Evolutionary conservation across 345 rosid genomes (phyloP), one percentile per base, ranked within the genome.

Genomic region (Moricandia moricandioides): DNA sequence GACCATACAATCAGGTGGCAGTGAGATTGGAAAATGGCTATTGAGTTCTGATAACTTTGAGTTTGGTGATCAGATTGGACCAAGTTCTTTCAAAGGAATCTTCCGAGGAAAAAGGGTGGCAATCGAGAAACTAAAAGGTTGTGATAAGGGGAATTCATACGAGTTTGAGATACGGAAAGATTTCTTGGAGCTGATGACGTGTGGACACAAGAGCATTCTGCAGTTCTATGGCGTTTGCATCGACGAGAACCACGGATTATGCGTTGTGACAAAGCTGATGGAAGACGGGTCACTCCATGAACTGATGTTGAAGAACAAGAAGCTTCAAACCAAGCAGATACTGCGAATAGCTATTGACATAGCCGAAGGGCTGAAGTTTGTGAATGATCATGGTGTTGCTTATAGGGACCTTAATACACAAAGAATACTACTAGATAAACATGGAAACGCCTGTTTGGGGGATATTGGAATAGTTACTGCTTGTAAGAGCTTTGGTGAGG

Each of bases 41-140:
- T 71, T 94, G 85, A 89, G 82, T 81, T 76, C 92, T 2, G 97
- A 94, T 74, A 77, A 62, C 82, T 83, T 91, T 10, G 99, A 94
- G 67, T 90, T 91, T 37, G 40, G 83, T 62, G 97, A 91, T 80
- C 97, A 90, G 82, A 76, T 69, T 71, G 92, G 92, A 57, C 82
- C 88, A 8, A 78, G 70, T 84, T 82, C 89, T 27, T 90, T 86
- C 74, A 90, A 86, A 83, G 97, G 99, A 35, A 70, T 82, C 37
- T 89, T 86, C 82, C 87, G 78, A 82, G 96, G 97, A 0, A 91
- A 84, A 77, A 83, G 82, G 60, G 93, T 94, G 57, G 93, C 84
- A 65, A 91, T 91, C 4, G 96, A 94, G 86, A 94, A 91, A 85
- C 87, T 91, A 69, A 91, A 91, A 86, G 99, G 97, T 34, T 94